A percentile compares a stretch with the other conserved stretches of the same genome.
These are phyloP conservation scores for Cicer bijugum DNA, from an alignment of 306 rosid species.

Conservation along the genomic window DNA sequence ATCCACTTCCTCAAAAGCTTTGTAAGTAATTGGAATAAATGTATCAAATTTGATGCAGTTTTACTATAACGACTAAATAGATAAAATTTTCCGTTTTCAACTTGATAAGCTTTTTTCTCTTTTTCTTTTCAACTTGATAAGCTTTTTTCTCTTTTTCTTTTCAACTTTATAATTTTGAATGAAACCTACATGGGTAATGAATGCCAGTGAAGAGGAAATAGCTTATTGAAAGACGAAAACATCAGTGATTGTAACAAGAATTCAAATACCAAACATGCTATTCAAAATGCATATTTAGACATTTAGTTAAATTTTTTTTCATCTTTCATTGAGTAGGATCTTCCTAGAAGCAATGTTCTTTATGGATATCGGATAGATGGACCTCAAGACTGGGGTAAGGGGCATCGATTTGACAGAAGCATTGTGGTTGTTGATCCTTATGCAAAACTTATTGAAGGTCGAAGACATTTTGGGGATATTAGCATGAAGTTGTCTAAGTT, in stretches of 20 bases:
- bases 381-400: slow-evolving; percentile 73
- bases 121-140: not conserved
- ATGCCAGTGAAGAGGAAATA: slow-evolving; percentile 5
- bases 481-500: slow-evolving; percentile 63
- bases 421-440: slow-evolving; percentile 89
- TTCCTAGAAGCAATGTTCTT: slow-evolving; percentile 72
- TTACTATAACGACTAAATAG: not conserved
- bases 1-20: slow-evolving; percentile 17
- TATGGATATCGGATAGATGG: slow-evolving; percentile 90
- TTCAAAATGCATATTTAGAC: not conserved
- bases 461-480: slow-evolving; percentile 78
- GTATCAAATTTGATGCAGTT: slow-evolving; percentile 28
- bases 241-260: slow-evolving; percentile 4
- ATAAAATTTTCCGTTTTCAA: slow-evolving; percentile 25
- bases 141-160: not conserved
- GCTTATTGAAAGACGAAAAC: slow-evolving; percentile 3
- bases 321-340: slow-evolving; percentile 60
- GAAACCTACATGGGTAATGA: slow-evolving; percentile 26
- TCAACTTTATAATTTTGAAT: not conserved
- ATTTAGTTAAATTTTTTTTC: slow-evolving; percentile 21
- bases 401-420: slow-evolving; percentile 89
- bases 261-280: not conserved
- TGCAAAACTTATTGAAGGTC: slow-evolving; percentile 89
- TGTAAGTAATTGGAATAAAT: not conserved
- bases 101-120: slow-evolving; percentile 12